These are phyloP conservation scores for Vigna angularis DNA, from an alignment of 306 rosid genomes.

Conservation along the genomic window DNA sequence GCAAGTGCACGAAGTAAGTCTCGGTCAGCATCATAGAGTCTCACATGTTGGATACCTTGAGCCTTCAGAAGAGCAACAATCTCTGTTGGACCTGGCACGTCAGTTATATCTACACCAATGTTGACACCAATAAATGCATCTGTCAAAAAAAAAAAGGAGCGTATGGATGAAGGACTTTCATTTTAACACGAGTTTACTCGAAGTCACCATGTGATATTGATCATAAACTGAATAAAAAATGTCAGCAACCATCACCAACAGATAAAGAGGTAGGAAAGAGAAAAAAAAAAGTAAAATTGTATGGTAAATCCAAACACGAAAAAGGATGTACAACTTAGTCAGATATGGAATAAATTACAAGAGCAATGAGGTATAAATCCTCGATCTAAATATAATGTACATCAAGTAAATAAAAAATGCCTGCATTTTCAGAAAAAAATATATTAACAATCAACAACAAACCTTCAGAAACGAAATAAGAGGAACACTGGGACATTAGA, in stretches of 20 bases:
- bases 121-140: constrained; percentile 88
- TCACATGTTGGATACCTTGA: constrained; percentile 77
- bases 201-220: constrained; percentile 1
- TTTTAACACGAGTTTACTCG: constrained; percentile 6
- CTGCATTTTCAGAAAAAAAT: neutral
- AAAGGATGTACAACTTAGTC: constrained; percentile 6
- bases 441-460: neutral
- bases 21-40: constrained; percentile 82
- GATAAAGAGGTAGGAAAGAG: constrained; percentile 15
- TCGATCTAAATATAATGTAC: neutral
- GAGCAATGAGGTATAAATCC: neutral
- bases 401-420: constrained; percentile 1
- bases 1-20: constrained; percentile 87
- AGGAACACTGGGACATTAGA: constrained; percentile 9
- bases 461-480: neutral
- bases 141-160: constrained; percentile 38
- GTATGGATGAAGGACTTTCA: constrained; percentile 13
- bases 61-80: constrained; percentile 86
- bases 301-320: neutral
- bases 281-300: neutral
- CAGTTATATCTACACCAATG: constrained; percentile 82
- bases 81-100: constrained; percentile 87
- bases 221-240: neutral
- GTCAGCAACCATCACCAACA: constrained; percentile 30
- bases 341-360: neutral